Evolutionary conservation across 2,329 filamentous ascomycete species (phyloP).

Genomic region (Pestalotiopsis sp.): DNA sequence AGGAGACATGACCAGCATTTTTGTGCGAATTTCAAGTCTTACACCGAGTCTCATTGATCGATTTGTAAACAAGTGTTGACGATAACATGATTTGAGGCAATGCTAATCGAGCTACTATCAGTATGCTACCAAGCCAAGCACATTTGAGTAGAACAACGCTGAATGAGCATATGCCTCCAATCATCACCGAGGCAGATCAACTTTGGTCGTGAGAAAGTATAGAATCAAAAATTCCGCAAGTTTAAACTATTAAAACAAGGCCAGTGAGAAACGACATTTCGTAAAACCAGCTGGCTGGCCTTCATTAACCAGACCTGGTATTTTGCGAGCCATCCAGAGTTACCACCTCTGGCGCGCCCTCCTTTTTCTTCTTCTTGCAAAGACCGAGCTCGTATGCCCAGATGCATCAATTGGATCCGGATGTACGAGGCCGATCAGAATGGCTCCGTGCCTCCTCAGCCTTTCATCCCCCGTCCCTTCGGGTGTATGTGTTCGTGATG

Average conservation of each 20-base stretch:
- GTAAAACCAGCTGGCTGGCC: not conserved
- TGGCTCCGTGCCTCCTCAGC: not conserved
- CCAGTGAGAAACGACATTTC: constrained; percentile 24
- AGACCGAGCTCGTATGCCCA: not conserved
- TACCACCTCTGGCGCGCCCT: not conserved
- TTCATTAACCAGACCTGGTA: not conserved
- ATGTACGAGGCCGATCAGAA: not conserved
- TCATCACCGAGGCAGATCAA: not conserved
- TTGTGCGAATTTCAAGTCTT: no score
- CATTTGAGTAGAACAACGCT: no score
- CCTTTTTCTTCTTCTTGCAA: not conserved
- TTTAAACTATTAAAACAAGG: constrained; percentile 31
- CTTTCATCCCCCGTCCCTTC: not conserved
- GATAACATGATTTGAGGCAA: no score
- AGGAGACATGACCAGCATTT: no score
- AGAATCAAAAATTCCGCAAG: constrained; percentile 4
- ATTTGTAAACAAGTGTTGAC: no score
- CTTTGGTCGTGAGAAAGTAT: not conserved
- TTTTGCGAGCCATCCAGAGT: not conserved
- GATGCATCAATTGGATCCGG: not conserved
- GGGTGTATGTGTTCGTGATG: not conserved
- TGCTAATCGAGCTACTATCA: no score
- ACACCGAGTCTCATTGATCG: no score
- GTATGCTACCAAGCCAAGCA: no score
- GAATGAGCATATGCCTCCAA: not conserved